Base-by-base conservation (phyloP, 129 eudicot species). In the Pittosporum tobira region DNA sequence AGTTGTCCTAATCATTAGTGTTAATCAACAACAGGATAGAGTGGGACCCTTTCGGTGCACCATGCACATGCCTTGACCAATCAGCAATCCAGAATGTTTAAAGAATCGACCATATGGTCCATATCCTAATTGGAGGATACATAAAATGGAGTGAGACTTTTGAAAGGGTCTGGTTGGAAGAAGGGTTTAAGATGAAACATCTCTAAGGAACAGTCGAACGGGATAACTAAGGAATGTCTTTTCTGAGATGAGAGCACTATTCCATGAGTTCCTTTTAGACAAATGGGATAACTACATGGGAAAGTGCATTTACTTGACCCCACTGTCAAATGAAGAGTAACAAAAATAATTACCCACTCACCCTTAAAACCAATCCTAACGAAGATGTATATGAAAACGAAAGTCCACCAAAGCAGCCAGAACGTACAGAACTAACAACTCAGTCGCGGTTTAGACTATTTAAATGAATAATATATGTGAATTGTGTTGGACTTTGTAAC, bases 21-120 rank as follows among this genome's bases (percentile, higher is more conserved):
- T 2, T 20, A 8, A 53, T 22, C 38, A 53, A 40, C 19, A 53
- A 26, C 5, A 0, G 59, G 59, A 15, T 9, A 26, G n/a, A 23
- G 55, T 24, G 10, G 58, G 58, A n/a, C 61, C 44, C 19, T 20
- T n/a, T 56, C 13, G 4, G 26, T 30, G 57, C 57, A 19, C 61
- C 24, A 19, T 31, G 16, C 46, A 56, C 14, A 36, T 56, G 45
- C 19, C 24, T 30, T 29, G 16, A 31, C 45, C 45, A 15, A 30
- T 18, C 8, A n/a, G 18, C 6, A 31, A 5, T 56, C 12, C 12
- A 40, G 40, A 30, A 25, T 5, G 30, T 29, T 15, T 16, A 6
- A 7, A 31, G 0, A 19, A 56, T 8, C 15, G 46, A 31, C 34
- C 54, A 49, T n/a, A n/a, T n/a, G n/a, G n/a, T n/a, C 16, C 45